Percentiles rank a stretch among this genome's conserved stretches.
phyloP scores from a whole-genome alignment of 2,329 filamentous ascomycete species.

The Ophiocordyceps robertsii region DNA sequence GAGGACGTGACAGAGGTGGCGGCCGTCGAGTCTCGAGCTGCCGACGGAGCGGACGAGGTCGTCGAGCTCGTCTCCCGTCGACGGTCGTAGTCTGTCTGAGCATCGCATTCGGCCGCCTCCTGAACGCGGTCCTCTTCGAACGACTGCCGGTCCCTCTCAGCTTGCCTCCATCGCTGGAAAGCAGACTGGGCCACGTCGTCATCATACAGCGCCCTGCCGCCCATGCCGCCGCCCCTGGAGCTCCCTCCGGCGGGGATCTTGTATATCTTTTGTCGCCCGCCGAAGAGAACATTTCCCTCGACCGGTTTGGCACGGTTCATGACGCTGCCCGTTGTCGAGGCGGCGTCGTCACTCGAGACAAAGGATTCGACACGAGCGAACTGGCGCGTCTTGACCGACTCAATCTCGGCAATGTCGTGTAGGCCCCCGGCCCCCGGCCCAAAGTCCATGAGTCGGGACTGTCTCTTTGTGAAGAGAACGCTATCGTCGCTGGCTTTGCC shows the following conservation, averaged over 20 bases:
- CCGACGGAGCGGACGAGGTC: slow-evolving; percentile 54
- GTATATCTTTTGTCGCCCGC: slow-evolving; percentile 90
- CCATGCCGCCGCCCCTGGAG: slow-evolving; percentile 36
- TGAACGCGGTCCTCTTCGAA: slow-evolving; percentile 24
- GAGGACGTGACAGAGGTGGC: slow-evolving; percentile 74
- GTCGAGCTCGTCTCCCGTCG: slow-evolving; percentile 83
- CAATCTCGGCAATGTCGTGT: slow-evolving; percentile 80
- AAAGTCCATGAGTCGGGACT: slow-evolving; percentile 65
- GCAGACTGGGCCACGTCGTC: slow-evolving; percentile 73
- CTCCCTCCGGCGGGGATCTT: slow-evolving; percentile 51
- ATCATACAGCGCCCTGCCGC: slow-evolving; percentile 66
- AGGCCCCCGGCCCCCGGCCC: slow-evolving; percentile 43
- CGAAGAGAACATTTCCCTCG: slow-evolving; percentile 88
- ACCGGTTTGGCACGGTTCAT: slow-evolving; percentile 72
- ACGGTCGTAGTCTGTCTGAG: slow-evolving; percentile 50
- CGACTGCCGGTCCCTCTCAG: slow-evolving; percentile 42
- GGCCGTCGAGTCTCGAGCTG: slow-evolving; percentile 67
- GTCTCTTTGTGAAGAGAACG: slow-evolving; percentile 69
- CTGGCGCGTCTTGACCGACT: slow-evolving; percentile 56
- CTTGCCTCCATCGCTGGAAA: slow-evolving; percentile 63
- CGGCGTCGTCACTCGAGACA: slow-evolving; percentile 57
- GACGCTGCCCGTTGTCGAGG: slow-evolving; percentile 52
- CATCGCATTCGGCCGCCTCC: slow-evolving; percentile 26
- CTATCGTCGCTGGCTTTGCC: slow-evolving; percentile 95
- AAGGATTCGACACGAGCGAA: slow-evolving; percentile 52